Base-by-base conservation (phyloP, 768 basidiomycete species). In the Gautieria morchelliformis region DNA sequence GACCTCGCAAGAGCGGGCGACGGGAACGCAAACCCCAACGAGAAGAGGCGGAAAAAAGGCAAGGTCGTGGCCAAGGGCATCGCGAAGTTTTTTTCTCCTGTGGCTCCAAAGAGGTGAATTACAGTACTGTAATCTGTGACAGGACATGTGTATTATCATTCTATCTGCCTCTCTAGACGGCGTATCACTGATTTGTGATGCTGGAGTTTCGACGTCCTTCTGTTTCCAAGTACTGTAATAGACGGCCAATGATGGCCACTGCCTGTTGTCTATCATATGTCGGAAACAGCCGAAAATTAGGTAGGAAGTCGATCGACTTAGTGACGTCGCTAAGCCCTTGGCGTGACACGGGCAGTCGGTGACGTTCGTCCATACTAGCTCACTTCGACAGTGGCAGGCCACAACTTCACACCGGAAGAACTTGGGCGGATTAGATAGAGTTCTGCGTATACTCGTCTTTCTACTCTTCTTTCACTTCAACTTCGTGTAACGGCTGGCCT, bases 1-100 rank as follows among this genome's bases (percentile, higher is more conserved):
- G 86, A 90, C 56, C 66, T 97, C 52, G 78, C 84, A 20, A 76
- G n/a, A 76, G 24, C 72, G 75, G 53, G 58, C 70, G 52, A 67
- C 66, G 30, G 60, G 56, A 3, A 44, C 57, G 33, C 60, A 61
- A 55, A 64, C 56, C 63, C 58, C 39, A 63, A 49, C 39, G 61
- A 60, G 41, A 68, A 65, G 60, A 72, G 66, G 60, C 67, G 62
- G 62, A 70, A 70, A 63, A 62, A 58, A 30, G 56, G 55, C 27
- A 65, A 69, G 53, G 57, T 63, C 24, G 55, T 41, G 52, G 39
- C 61, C 27, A 63, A 65, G 48, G 75, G 75, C 9, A 81, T 82
- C 53, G 74, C 76, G 40, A 78, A 72, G 63, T 82, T 76, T 64
- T 76, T 80, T 59, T 55, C 56, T 22, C 71, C 71, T 48, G 68